Conservation (phyloP, 148 eudicot species). For the Agrostemma githago region DNA sequence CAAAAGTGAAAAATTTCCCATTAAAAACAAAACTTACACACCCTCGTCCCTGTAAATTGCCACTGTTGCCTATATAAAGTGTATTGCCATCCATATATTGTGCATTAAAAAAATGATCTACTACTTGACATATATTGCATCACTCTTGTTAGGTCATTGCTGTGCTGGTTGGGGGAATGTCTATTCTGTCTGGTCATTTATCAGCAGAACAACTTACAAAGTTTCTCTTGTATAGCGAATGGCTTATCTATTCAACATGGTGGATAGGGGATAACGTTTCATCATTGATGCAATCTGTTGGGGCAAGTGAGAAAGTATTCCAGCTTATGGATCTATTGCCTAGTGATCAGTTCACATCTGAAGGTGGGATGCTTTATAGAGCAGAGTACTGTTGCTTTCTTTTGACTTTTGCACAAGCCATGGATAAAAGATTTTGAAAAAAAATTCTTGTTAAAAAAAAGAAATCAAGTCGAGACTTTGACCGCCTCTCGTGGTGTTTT, state of each 20-base stretch:
- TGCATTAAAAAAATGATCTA: neutral
- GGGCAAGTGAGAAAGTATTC: conserved; percentile 99
- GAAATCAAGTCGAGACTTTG: neutral
- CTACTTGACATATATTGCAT: conserved; percentile 14
- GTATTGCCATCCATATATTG: neutral
- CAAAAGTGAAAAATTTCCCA: neutral
- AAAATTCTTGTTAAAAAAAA: neutral
- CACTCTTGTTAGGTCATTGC: conserved; percentile 69
- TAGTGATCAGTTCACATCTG: conserved; percentile 66
- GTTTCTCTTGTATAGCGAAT: conserved; percentile 93
- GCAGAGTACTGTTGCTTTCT: neutral
- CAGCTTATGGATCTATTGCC: conserved; percentile 84
- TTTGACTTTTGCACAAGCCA: neutral
- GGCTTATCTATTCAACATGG: conserved; percentile 99
- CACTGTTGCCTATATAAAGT: neutral
- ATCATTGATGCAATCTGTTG: conserved; percentile 93
- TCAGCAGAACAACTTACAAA: conserved; percentile 96
- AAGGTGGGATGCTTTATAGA: conserved; percentile 34
- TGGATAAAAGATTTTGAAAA: neutral
- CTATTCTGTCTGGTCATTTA: conserved; percentile 72
- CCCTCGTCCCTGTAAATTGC: neutral
- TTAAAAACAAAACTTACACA: neutral
- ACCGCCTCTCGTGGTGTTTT: neutral
- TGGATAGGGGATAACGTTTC: conserved; percentile 97
- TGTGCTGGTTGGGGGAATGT: conserved; percentile 95